Percentiles rank a stretch among this genome's conserved stretches.
Evolutionary conservation across 1,284 basidiomycete species (phyloP).

Genomic region (Peniophora sp.): DNA sequence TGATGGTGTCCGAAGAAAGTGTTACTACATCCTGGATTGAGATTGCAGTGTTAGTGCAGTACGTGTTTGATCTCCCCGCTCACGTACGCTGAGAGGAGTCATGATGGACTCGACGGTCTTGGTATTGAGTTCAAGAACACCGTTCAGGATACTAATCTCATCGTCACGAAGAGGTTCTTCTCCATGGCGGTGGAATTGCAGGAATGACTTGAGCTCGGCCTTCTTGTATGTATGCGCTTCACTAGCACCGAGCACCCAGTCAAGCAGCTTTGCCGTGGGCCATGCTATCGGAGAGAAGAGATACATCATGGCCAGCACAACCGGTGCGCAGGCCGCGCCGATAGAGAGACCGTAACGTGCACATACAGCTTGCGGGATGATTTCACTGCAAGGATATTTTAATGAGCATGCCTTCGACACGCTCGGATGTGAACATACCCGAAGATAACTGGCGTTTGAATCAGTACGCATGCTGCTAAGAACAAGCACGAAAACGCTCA

Average conservation of each 20-base stretch:
- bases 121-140: slow-evolving; percentile 79
- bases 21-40: slow-evolving; percentile 66
- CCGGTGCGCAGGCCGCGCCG: slow-evolving; percentile 80
- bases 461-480: too few relatives aligned
- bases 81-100: slow-evolving; percentile 72
- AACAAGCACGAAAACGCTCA: slow-evolving; percentile 25
- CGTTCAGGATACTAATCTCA: slow-evolving; percentile 84
- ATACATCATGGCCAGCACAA: slow-evolving; percentile 79
- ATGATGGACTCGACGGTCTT: slow-evolving; percentile 82
- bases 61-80: too few relatives aligned
- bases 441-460: slow-evolving; percentile 54
- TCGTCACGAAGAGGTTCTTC: slow-evolving; percentile 86
- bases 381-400: slow-evolving; percentile 17
- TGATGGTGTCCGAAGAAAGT: slow-evolving; percentile 66
- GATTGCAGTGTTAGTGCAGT: slow-evolving; percentile 8
- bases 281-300: slow-evolving; percentile 78
- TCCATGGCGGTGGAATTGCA: slow-evolving; percentile 84
- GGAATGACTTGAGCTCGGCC: slow-evolving; percentile 87
- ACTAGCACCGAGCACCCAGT: slow-evolving; percentile 66
- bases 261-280: slow-evolving; percentile 84
- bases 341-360: slow-evolving; percentile 88
- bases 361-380: slow-evolving; percentile 85
- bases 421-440: slow-evolving; percentile 44
- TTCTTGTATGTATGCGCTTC: slow-evolving; percentile 83
- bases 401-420: not conserved